Base-by-base conservation (phyloP, 2,329 filamentous ascomycete species). In the Orbilia ellipsospora region DNA sequence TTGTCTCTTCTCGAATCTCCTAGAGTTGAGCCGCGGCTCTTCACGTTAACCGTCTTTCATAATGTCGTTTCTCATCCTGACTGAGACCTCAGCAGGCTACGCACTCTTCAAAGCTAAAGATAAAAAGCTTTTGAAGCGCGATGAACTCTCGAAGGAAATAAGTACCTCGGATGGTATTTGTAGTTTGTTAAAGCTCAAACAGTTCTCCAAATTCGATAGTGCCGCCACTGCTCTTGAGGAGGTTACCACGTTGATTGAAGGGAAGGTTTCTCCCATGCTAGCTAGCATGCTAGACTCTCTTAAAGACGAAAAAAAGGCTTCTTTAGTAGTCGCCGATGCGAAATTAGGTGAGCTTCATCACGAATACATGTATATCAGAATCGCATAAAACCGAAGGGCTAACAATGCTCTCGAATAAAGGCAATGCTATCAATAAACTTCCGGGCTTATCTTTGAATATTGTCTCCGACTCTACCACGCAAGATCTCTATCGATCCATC, bases 71-170 rank as follows among this genome's bases (percentile, higher is more conserved):
- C 96, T 96, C 85, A 92, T 97, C 85, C 90, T 97, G 80, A 91
- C 91, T 81, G 94, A 97, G 85, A 97, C 94, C 83, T 92, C 92
- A 84, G 94, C 94, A 80, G 96, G 95, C 83, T 98, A 98, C 86
- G 95, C 94, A 84, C 89, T 99, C 83, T 93, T 99, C 86, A 98
- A 99, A 88, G 92, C 94, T 80, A 93, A 94, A 83, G 94, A 98
- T 88, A 98, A 97, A 89, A 98, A 98, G 87, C 88, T 98, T 74
- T 87, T 99, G 79, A 95, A 96, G 84, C 90, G 91, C 81, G 91
- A 94, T 84, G 90, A 94, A 81, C 84, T 96, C 78, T 87, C 88
- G 64, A 87, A 89, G 78, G 90, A 95, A 82, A 87, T 93, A 77
- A 88, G 89, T 78, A 91, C 90, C 74, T 90, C 93, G 42, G 93